Evolutionary conservation across 2,329 filamentous ascomycete genomes (phyloP).

Genomic region (Fusarium pseudonygamai): DNA sequence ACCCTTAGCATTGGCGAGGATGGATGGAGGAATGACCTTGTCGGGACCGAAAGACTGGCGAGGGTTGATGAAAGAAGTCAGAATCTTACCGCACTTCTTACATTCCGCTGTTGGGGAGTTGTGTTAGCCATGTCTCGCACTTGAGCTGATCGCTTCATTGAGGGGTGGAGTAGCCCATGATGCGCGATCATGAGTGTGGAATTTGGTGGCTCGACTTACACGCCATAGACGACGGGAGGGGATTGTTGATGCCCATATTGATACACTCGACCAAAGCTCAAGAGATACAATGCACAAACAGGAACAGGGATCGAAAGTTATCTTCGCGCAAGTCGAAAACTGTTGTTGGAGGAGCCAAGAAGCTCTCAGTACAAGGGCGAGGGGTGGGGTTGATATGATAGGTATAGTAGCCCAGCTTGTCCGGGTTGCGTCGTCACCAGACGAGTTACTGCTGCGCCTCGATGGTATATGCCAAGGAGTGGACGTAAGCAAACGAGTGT

Average conservation of each 20-base stretch:
- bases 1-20: slow-evolving; percentile 92
- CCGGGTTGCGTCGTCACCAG: slow-evolving; percentile 32
- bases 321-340: slow-evolving; percentile 2
- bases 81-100: slow-evolving; percentile 95
- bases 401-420: slow-evolving; percentile 24
- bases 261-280: background rate
- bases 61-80: slow-evolving; percentile 93
- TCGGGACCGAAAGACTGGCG: slow-evolving; percentile 93
- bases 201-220: slow-evolving; percentile 61
- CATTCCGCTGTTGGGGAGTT: slow-evolving; percentile 77
- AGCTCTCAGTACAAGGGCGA: slow-evolving; percentile 26
- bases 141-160: slow-evolving; percentile 10
- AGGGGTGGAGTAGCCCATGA: slow-evolving; percentile 31
- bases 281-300: background rate
- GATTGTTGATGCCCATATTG: slow-evolving; percentile 72
- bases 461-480: slow-evolving; percentile 18
- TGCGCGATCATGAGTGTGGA: slow-evolving; percentile 29
- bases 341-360: slow-evolving; percentile 28
- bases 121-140: slow-evolving; percentile 22
- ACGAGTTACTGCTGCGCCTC: slow-evolving; percentile 32
- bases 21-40: slow-evolving; percentile 92
- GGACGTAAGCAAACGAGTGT: slow-evolving; percentile 5
- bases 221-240: slow-evolving; percentile 72
- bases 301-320: background rate
- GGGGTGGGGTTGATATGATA: slow-evolving; percentile 31